Conservation (phyloP, 495 filamentous ascomycete species). For the Pseudomonodictys pantanalensis region DNA sequence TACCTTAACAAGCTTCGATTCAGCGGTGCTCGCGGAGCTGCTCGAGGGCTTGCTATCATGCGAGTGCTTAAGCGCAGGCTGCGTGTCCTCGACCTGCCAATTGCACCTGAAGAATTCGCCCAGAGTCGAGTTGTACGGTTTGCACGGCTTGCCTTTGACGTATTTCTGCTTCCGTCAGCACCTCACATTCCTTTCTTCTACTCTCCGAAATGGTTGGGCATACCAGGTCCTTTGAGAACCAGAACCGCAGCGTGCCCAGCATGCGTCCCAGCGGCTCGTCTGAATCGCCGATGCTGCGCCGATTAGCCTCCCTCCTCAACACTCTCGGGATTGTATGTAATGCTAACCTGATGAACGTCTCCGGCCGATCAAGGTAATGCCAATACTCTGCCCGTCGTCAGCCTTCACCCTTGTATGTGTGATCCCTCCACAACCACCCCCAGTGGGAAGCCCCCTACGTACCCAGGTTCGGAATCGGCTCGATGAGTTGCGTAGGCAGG, state of each 20-base stretch:
- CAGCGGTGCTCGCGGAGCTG: slow-evolving; percentile 34
- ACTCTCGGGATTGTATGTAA: background rate
- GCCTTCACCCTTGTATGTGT: background rate
- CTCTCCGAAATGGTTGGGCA: slow-evolving; percentile 29
- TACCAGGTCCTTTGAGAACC: slow-evolving; percentile 96
- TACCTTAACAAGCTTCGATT: slow-evolving; percentile 59
- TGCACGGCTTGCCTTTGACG: slow-evolving; percentile 96
- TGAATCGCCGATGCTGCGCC: slow-evolving; percentile 80
- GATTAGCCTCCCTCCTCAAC: slow-evolving; percentile 38
- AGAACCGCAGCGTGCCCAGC: slow-evolving; percentile 89
- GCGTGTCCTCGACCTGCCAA: slow-evolving; percentile 79
- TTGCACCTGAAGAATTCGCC: slow-evolving; percentile 99
- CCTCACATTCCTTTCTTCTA: background rate
- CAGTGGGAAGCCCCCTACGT: slow-evolving; percentile 28
- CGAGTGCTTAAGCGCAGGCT: slow-evolving; percentile 52
- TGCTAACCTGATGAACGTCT: slow-evolving; percentile 76
- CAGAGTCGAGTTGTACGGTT: slow-evolving; percentile 94
- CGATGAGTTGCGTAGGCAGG: slow-evolving; percentile 88
- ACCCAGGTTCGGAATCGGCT: slow-evolving; percentile 90
- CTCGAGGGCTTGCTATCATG: slow-evolving; percentile 49
- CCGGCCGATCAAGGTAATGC: slow-evolving; percentile 94
- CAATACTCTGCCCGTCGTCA: slow-evolving; percentile 71
- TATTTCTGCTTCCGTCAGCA: slow-evolving; percentile 64
- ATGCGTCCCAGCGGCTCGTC: slow-evolving; percentile 88
- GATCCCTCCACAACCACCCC: background rate